Evolutionary conservation across 23 red algal genomes (phyloP).

Genomic region (Gracilaria domingensis): DNA sequence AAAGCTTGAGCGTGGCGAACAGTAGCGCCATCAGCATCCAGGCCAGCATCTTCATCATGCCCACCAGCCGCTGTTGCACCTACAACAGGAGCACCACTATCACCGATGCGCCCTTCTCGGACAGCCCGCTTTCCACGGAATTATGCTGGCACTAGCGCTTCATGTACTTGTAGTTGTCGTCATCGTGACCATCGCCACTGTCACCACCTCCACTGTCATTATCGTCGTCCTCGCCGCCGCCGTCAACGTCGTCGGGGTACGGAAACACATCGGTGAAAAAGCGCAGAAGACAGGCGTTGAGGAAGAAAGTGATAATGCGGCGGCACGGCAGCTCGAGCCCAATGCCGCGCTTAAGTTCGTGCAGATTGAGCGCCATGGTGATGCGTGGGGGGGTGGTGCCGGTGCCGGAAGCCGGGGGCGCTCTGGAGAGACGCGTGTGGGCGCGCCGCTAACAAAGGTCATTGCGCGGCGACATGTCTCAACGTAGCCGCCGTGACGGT

Average conservation of each 20-base stretch:
- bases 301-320: constrained; percentile 16
- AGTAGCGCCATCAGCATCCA: not conserved
- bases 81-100: not conserved
- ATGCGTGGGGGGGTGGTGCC: too few relatives aligned
- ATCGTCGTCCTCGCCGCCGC: not conserved
- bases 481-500: too few relatives aligned
- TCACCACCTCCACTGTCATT: too few relatives aligned
- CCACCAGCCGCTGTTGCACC: not conserved
- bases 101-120: not conserved
- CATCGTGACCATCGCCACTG: not conserved
- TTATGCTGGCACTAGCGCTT: not conserved
- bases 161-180: too few relatives aligned
- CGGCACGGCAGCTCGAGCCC: constrained; percentile 40
- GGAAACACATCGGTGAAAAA: constrained; percentile 15
- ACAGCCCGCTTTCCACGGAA: not conserved
- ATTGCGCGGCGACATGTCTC: too few relatives aligned
- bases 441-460: too few relatives aligned
- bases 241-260: not conserved
- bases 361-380: constrained; percentile 27
- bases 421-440: too few relatives aligned
- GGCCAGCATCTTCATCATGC: not conserved
- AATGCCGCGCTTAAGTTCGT: constrained; percentile 51
- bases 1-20: not conserved
- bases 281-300: constrained; percentile 63
- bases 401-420: too few relatives aligned